Percentiles rank a stretch among this genome's conserved stretches.
Conservation (phyloP, 2,329 filamentous ascomycete genomes). For the Colletotrichum cereale region DNA sequence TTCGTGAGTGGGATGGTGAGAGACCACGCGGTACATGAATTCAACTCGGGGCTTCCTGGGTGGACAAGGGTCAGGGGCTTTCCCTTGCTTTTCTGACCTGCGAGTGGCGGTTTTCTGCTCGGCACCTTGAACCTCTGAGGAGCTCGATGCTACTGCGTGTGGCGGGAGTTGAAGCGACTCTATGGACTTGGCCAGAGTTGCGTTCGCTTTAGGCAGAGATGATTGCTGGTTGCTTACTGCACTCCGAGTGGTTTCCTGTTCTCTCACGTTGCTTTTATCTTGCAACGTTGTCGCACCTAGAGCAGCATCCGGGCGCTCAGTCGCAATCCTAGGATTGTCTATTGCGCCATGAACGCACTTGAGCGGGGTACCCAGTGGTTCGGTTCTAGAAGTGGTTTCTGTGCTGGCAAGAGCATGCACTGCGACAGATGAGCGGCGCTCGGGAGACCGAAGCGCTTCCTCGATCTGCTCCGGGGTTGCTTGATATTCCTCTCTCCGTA, state of each 20-base stretch:
- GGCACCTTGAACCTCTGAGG: neutral
- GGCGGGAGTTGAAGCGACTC: neutral
- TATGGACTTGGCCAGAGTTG: neutral
- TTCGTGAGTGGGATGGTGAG: neutral
- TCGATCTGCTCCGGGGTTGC: neutral
- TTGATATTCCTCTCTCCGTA: neutral
- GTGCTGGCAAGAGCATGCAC: neutral
- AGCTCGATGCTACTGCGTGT: neutral
- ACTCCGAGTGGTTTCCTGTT: neutral
- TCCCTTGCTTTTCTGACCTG: neutral
- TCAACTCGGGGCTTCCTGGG: neutral
- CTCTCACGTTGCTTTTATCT: neutral
- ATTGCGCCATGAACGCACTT: neutral
- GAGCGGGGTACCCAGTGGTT: too few relatives aligned
- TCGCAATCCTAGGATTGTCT: neutral
- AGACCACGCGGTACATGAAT: neutral
- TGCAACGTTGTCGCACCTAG: neutral
- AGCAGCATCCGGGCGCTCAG: neutral
- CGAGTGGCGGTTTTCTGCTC: neutral
- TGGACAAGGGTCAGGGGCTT: neutral
- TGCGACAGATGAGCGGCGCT: neutral
- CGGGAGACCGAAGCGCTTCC: neutral
- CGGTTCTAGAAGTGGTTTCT: neutral
- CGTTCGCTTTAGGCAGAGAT: neutral
- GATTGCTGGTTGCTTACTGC: neutral